Evolutionary conservation across 495 filamentous ascomycete genomes (phyloP).

Genomic region (Penicillium dipodomyicola): DNA sequence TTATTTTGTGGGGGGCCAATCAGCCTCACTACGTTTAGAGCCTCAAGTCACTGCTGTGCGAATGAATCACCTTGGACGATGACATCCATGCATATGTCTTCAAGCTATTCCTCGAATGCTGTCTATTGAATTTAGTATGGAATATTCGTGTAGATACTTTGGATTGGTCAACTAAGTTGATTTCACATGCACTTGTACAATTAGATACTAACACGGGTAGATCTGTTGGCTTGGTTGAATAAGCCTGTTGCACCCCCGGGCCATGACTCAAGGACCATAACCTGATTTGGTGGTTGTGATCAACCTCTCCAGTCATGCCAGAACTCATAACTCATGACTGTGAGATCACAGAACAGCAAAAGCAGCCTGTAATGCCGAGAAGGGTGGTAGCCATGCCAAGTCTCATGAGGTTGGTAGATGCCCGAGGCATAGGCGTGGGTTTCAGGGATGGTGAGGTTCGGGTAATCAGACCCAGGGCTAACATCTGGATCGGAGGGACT

Average conservation of each 20-base stretch:
- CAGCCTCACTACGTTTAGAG: neutral
- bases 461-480: neutral
- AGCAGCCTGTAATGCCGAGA: slow-evolving; percentile 65
- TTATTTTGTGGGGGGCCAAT: neutral
- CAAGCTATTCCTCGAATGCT: neutral
- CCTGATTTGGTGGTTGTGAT: neutral
- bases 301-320: slow-evolving; percentile 42
- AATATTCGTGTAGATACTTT: neutral
- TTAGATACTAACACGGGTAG: neutral
- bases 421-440: slow-evolving; percentile 40
- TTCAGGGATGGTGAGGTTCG: slow-evolving; percentile 36
- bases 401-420: slow-evolving; percentile 38
- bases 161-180: neutral
- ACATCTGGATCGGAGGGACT: neutral
- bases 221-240: neutral
- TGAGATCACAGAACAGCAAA: slow-evolving; percentile 72
- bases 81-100: neutral
- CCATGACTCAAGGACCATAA: neutral
- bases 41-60: neutral
- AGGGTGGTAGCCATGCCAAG: slow-evolving; percentile 41
- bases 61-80: neutral
- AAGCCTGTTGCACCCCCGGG: neutral
- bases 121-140: neutral
- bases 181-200: neutral
- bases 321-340: slow-evolving; percentile 80